Base-by-base conservation (phyloP, 2,329 filamentous ascomycete genomes). In the Xylaria sp. region DNA sequence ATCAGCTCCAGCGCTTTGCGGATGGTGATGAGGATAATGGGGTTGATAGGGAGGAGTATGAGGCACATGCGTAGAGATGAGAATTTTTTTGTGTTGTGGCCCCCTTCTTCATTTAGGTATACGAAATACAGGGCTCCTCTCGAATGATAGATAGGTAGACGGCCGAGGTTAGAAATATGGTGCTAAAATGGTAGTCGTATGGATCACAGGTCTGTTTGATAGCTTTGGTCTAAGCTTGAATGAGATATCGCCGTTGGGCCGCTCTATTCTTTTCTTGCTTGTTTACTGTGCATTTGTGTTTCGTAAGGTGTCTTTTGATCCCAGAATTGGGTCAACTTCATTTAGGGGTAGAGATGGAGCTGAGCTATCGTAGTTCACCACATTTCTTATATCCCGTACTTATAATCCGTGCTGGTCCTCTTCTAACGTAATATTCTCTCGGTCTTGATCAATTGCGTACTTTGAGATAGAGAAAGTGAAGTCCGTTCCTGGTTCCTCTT, bases 1-100 rank as follows among this genome's bases (percentile, higher is more conserved):
- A 92, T 64, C 89, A 96, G 76, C 79, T 97, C 59, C 82, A 88
- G 73, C 80, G 87, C 59, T 87, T 94, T 69, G 86, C 83, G 71
- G 85, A 81, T 52, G 79, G 84, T 62, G 76, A 75, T 49, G 71
- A 74, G 2, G 52, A 66, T 16, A 37, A 58, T 6, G 64, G 61
- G 6, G 64, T 66, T 8, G 67, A 69, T 39, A 71, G 66, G 4
- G 72, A 76, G 13, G 75, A 73, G 55, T 74, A 72, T 54, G 72
- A 75, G 63, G 64, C 71, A 1, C 65, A 68, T 58, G 61, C 46
- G 39, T 64, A 60, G 39, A 42, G 1, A 30, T 13, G n/a, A 34
- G 16, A 13, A n/a, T 3, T 9, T 11, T 16, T 11, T 37, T 46
- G 7, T 13, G n/a, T 34, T 51, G 23, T 30, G 23, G 23, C 23